Evolutionary conservation across 2,329 filamentous ascomycete genomes (phyloP), one percentile per base, ranked within the genome.

Genomic region (Venturiaceae sp.): DNA sequence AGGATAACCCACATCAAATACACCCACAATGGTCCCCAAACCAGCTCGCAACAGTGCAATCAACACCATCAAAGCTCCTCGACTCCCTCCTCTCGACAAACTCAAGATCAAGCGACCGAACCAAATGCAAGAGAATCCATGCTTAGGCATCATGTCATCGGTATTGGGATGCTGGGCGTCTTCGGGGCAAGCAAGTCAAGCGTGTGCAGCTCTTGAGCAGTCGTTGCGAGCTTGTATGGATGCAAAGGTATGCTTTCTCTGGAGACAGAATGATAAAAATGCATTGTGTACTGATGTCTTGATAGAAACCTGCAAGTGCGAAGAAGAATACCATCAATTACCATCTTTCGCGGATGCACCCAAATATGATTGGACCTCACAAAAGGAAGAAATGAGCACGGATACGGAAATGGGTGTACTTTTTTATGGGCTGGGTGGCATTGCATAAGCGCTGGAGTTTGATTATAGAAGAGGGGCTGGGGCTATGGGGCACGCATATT

Each of bases 301-400:
- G 52, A 26, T 57, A 23, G 83, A 83, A 78, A 79, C 72, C 80
- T 53, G 72, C 72, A 63, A 72, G 75, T 58, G 71, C 74, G 63
- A 82, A 83, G 70, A 90, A 86, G 77, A 92, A 85, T 72, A 84
- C 82, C 63, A 91, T 97, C 82, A 97, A 97, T 76, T 92, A 92
- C 79, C 92, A 96, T 71, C 78, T 97, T 46, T 82, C 83, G 64
- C 83, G 94, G 67, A 82, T 88, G 77, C 88, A 87, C 66, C 83
- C 84, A 14, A 83, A 86, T n/a, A 78, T 95, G 78, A 82, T 86
- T 75, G 81, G 86, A 67, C 80, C 84, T 64, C 77, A 84, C 81
- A 83, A 92, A 37, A 23, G 39, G 53, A 59, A 59, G 32, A 37
- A 53, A 56, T 39, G 44, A 50, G 44, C 44, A 23, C 21, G 19